These are phyloP conservation scores for Aspergillus campestris DNA, from an alignment of 495 filamentous ascomycete genomes.

Conservation along the genomic window DNA sequence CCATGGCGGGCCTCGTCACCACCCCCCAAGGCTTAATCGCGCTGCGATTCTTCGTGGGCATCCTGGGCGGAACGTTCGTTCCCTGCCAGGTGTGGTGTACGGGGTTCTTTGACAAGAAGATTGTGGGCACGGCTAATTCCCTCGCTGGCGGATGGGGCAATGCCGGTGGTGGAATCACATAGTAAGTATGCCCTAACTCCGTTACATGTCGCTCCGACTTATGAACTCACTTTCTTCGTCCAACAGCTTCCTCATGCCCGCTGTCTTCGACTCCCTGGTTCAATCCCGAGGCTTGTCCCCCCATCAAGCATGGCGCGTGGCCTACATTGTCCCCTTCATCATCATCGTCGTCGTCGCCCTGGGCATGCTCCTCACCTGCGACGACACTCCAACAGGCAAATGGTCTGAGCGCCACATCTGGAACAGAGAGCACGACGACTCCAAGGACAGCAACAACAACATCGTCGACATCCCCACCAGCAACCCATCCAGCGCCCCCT, in stretches of 20 bases:
- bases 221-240: neutral
- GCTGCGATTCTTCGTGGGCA: slow-evolving; percentile 87
- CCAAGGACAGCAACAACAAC: slow-evolving; percentile 34
- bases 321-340: slow-evolving; percentile 77
- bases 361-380: slow-evolving; percentile 61
- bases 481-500: slow-evolving; percentile 22
- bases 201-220: neutral
- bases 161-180: slow-evolving; percentile 78
- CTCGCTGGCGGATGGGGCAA: slow-evolving; percentile 84
- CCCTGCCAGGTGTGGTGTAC: slow-evolving; percentile 97
- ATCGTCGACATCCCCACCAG: slow-evolving; percentile 47
- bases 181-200: slow-evolving; percentile 20
- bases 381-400: slow-evolving; percentile 78
- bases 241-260: slow-evolving; percentile 83
- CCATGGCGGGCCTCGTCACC: slow-evolving; percentile 68
- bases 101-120: slow-evolving; percentile 91
- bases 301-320: slow-evolving; percentile 73
- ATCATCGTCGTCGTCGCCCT: slow-evolving; percentile 59
- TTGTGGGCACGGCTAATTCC: slow-evolving; percentile 86
- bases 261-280: slow-evolving; percentile 77
- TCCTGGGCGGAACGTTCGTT: slow-evolving; percentile 84
- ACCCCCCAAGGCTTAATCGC: slow-evolving; percentile 62
- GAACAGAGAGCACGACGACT: slow-evolving; percentile 14
- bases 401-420: slow-evolving; percentile 65
- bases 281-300: slow-evolving; percentile 43